Base-by-base conservation (phyloP, 2,329 filamentous ascomycete genomes). In the Colletotrichum lupini region DNA sequence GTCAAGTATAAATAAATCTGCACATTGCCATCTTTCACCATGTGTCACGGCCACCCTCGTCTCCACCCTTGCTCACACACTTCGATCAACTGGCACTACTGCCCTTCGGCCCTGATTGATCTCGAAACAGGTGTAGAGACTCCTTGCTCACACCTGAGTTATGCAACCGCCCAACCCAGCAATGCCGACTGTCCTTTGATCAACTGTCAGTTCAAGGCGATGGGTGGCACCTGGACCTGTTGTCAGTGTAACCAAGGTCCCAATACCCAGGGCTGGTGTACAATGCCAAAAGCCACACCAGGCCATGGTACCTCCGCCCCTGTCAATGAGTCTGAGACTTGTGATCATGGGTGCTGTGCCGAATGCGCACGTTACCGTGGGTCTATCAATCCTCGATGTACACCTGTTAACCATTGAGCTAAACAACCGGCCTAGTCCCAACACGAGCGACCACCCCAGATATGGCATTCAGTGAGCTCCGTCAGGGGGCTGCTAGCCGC, bases 1-100 rank as follows among this genome's bases (percentile, higher is more conserved):
- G 16, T 8, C 9, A 26, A 19, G n/a, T 12, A 6, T 9, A 4
- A 37, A 26, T 22, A 8, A 22, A 16, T 22, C 1, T 4, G 22
- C 6, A 24, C 14, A 14, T 9, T 8, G 11, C 6, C 49, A n/a
- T 6, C 22, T 3, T 11, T 55, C 78, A 81, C 77, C 28, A 90
- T 90, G 88, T 90, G 88, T 76, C 84, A 87, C 82, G 87, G 87
- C 64, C 87, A 88, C 75, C 88, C 88, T 68, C 85, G 87, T 63
- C 81, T 82, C 74, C 88, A 90, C 75, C 81, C 85, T 16, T 90
- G 88, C 77, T 83, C 84, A 28, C 88, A 90, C 78, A 87, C 85
- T n/a, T 89, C 87, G 59, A 83, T 89, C 75, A 85, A 85, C 74
- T 90, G 87, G 87, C 83, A 87, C 77, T 89, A 89, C 79, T 90